phyloP scores from a whole-genome alignment of 78 protist genomes.

The Anaeramoeba flamelloides region DNA sequence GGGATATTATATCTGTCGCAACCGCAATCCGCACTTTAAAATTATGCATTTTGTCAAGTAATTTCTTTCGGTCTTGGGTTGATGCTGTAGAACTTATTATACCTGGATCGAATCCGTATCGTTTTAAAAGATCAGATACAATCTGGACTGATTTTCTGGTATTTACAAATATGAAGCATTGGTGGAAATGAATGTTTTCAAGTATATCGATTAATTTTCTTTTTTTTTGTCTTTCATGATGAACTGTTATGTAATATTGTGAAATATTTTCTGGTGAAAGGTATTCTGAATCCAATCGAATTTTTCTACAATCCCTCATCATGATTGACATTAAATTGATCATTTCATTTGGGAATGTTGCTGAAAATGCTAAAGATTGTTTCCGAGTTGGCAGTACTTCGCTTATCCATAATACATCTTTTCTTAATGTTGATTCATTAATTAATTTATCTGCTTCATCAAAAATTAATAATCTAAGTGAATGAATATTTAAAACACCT shows the following conservation, averaged over 20 bases:
- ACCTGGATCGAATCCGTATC: no score
- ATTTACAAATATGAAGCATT: slow-evolving; percentile 2
- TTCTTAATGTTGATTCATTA: no score
- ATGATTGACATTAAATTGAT: not conserved
- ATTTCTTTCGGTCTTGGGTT: no score
- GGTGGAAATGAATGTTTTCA: not conserved
- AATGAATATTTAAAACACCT: not conserved
- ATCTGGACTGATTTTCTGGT: no score
- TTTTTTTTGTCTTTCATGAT: not conserved
- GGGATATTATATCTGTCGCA: no score
- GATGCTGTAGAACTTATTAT: no score
- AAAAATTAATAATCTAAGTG: not conserved
- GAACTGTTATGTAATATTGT: slow-evolving; percentile 3
- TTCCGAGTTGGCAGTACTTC: slow-evolving; percentile 4
- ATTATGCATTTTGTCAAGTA: no score
- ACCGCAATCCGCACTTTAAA: no score
- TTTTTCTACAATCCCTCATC: not conserved
- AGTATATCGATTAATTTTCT: not conserved
- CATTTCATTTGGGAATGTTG: slow-evolving; percentile 9
- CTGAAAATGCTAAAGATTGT: slow-evolving; percentile 8
- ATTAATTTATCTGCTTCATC: slow-evolving; percentile 17
- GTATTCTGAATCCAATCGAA: not conserved
- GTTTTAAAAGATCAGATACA: no score
- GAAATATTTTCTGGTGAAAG: slow-evolving; percentile 7
- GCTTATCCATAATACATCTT: not conserved